Percentiles rank a stretch among this genome's conserved stretches.
Evolutionary conservation across 164 flowering plant genomes (phyloP).

Genomic region (Litsea cubeba): DNA sequence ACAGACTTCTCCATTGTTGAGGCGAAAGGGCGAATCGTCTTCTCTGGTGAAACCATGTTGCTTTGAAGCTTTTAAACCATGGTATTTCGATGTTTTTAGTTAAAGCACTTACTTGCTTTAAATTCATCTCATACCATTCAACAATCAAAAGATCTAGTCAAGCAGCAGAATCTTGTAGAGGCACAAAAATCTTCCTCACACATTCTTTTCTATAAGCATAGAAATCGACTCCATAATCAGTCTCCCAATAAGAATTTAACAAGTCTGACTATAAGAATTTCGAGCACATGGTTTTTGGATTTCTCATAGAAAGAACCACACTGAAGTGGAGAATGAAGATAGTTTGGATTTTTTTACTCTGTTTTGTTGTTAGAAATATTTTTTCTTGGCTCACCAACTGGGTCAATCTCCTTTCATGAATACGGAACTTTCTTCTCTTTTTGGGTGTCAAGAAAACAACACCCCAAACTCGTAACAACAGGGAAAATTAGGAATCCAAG

Average conservation of each 20-base stretch:
- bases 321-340: too few species aligned
- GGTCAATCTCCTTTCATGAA: background rate
- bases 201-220: too few species aligned
- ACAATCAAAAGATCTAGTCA: background rate
- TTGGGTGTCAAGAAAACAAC: background rate
- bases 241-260: too few species aligned
- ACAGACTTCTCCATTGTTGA: constrained; percentile 64
- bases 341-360: too few species aligned
- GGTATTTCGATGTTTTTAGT: background rate
- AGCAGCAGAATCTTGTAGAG: background rate
- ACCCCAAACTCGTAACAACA: background rate
- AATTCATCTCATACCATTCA: background rate
- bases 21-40: constrained; percentile 75
- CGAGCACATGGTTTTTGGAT: background rate
- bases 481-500: background rate
- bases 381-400: too few species aligned
- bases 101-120: background rate
- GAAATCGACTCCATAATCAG: background rate
- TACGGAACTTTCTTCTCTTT: background rate
- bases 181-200: too few species aligned
- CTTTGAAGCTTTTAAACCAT: constrained; percentile 48
- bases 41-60: constrained; percentile 96
- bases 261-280: too few species aligned
- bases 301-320: background rate
- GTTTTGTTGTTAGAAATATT: too few species aligned